Evolutionary conservation across 208 protist species (phyloP).

Genomic region (Lotmaria passim): DNA sequence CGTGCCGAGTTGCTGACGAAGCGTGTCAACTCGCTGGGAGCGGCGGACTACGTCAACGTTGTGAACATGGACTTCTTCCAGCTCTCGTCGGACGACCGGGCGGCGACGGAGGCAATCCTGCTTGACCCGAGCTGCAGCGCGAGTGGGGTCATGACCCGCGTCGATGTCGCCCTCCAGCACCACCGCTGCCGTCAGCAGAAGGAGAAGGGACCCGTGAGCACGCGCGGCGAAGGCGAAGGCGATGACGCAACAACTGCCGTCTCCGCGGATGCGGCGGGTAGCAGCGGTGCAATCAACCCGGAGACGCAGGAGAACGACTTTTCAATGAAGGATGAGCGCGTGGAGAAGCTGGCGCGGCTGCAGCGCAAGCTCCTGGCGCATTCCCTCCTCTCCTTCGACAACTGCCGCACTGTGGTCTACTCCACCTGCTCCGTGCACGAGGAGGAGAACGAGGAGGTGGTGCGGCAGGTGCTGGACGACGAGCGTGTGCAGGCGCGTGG

Average conservation of each 20-base stretch:
- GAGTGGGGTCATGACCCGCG: constrained; percentile 86
- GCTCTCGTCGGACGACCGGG: constrained; percentile 72
- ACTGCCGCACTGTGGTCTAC: constrained; percentile 90
- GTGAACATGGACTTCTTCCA: constrained; percentile 90
- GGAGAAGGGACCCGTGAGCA: constrained; percentile 13
- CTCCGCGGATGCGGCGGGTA: constrained; percentile 2
- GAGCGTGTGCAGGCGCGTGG: constrained; percentile 72
- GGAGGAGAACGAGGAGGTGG: constrained; percentile 90
- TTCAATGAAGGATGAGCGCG: constrained; percentile 65
- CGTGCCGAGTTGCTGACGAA: constrained; percentile 69
- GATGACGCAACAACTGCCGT: not conserved
- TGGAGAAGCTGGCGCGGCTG: constrained; percentile 76
- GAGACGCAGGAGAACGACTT: constrained; percentile 53
- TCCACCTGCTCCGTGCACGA: constrained; percentile 92
- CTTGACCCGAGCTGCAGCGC: constrained; percentile 93
- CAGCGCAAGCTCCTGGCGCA: constrained; percentile 91
- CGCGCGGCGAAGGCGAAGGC: not conserved
- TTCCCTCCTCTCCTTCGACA: constrained; percentile 86
- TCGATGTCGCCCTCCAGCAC: constrained; percentile 77
- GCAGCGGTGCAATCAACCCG: constrained; percentile 40
- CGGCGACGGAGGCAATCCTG: constrained; percentile 85
- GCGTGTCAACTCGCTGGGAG: constrained; percentile 71
- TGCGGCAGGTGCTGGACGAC: constrained; percentile 82
- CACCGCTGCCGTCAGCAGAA: constrained; percentile 32
- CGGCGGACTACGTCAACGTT: constrained; percentile 76